Conservation (phyloP, 228 moss, liverwort and hornwort species). For the Sphagnum magellanicum region DNA sequence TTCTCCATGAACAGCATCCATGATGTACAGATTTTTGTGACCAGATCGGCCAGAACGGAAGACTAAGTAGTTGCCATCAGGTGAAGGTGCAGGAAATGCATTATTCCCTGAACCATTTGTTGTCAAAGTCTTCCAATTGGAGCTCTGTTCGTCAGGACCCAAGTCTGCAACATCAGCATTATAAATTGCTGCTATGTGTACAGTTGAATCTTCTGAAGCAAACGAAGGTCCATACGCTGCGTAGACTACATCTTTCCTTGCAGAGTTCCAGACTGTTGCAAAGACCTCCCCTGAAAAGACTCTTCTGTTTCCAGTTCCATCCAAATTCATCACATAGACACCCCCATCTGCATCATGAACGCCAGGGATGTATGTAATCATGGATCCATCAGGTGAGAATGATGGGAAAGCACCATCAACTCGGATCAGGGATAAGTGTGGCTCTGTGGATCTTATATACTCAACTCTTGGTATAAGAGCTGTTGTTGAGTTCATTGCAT, state of each 20-base stretch:
- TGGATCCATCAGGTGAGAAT: slow-evolving; percentile 46
- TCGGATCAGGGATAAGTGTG: slow-evolving; percentile 22
- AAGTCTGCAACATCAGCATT: slow-evolving; percentile 21
- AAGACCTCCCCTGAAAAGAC: slow-evolving; percentile 18
- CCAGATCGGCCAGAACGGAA: slow-evolving; percentile 52
- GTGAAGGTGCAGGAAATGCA: slow-evolving; percentile 45
- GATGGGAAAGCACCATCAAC: slow-evolving; percentile 42
- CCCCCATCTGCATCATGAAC: not conserved
- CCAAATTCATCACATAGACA: slow-evolving; percentile 17
- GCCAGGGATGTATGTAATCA: slow-evolving; percentile 26
- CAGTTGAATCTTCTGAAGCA: slow-evolving; percentile 10
- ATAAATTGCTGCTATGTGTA: slow-evolving; percentile 31
- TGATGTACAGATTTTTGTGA: slow-evolving; percentile 53
- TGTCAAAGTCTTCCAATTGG: slow-evolving; percentile 20
- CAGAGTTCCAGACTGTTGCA: slow-evolving; percentile 39
- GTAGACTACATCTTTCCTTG: slow-evolving; percentile 27
- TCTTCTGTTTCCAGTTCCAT: slow-evolving; percentile 20
- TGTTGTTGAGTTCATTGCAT: slow-evolving; percentile 2
- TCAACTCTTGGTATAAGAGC: slow-evolving; percentile 24
- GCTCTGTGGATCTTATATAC: slow-evolving; percentile 18
- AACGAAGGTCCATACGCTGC: slow-evolving; percentile 18
- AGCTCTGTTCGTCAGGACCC: slow-evolving; percentile 11
- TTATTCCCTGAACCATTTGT: slow-evolving; percentile 35
- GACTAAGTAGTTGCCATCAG: slow-evolving; percentile 48
- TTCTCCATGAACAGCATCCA: slow-evolving; percentile 53